Conservation (phyloP, 1,139 yeast genomes). For the Kodamaea suecica region DNA sequence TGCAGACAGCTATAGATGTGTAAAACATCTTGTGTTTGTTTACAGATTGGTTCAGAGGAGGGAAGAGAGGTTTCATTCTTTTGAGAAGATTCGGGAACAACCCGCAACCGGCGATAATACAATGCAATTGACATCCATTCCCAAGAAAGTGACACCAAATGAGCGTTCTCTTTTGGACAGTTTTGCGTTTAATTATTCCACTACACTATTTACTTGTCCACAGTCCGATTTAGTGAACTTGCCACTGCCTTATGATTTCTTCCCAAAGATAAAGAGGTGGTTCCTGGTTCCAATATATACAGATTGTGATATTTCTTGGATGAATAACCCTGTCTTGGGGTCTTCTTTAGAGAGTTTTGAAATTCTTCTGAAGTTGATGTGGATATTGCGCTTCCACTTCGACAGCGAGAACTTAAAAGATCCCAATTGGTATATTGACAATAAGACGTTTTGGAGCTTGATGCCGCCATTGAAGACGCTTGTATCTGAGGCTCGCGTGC, state of each 20-base stretch:
- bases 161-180: slow-evolving; percentile 36
- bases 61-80: slow-evolving; percentile 6
- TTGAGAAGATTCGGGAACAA: neutral
- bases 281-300: slow-evolving; percentile 28
- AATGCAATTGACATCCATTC: neutral
- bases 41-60: slow-evolving; percentile 15
- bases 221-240: slow-evolving; percentile 21
- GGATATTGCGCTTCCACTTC: slow-evolving; percentile 29
- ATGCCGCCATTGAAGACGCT: slow-evolving; percentile 10
- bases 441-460: slow-evolving; percentile 14
- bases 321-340: slow-evolving; percentile 17
- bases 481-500: slow-evolving; percentile 7
- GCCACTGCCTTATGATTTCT: slow-evolving; percentile 36
- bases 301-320: slow-evolving; percentile 17
- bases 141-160: slow-evolving; percentile 16
- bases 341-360: slow-evolving; percentile 25
- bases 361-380: slow-evolving; percentile 36
- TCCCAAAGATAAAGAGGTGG: slow-evolving; percentile 24
- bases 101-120: neutral
- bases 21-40: slow-evolving; percentile 22
- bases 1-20: slow-evolving; percentile 25
- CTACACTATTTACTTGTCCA: slow-evolving; percentile 24
- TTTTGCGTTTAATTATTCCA: slow-evolving; percentile 35
- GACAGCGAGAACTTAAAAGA: slow-evolving; percentile 5
- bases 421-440: slow-evolving; percentile 9